Evolutionary conservation across 805 yeast species (phyloP).

Genomic region (Candida montana): DNA sequence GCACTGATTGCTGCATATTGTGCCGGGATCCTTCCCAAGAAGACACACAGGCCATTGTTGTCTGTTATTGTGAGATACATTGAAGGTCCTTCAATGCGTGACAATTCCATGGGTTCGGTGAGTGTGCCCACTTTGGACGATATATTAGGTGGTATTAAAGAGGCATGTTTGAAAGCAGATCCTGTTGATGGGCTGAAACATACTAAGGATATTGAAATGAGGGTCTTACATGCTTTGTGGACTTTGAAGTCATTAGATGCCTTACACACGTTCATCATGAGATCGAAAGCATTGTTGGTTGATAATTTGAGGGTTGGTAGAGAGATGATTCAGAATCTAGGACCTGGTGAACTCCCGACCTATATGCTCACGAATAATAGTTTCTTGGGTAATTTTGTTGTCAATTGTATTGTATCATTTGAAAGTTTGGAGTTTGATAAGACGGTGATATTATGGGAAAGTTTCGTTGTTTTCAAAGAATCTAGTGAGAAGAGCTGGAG

Average conservation of each 20-base stretch:
- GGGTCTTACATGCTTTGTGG: constrained; percentile 40
- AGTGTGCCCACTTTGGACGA: constrained; percentile 31
- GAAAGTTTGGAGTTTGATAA: constrained; percentile 45
- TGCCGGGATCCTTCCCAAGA: constrained; percentile 33
- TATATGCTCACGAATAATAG: constrained; percentile 32
- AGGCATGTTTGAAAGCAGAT: constrained; percentile 19
- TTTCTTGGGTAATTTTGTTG: constrained; percentile 43
- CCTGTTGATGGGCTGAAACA: constrained; percentile 17
- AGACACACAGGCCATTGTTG: constrained; percentile 34
- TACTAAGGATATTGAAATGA: constrained; percentile 26
- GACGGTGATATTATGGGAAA: constrained; percentile 35
- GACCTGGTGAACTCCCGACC: constrained; percentile 12
- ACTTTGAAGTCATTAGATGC: constrained; percentile 42
- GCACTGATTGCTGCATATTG: constrained; percentile 44
- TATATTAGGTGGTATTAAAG: constrained; percentile 23
- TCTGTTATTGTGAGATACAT: constrained; percentile 40
- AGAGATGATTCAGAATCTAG: constrained; percentile 15
- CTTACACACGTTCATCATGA: constrained; percentile 35
- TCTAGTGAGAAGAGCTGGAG: constrained; percentile 23
- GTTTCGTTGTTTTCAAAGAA: constrained; percentile 33
- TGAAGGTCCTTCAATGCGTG: constrained; percentile 27
- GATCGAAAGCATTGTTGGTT: constrained; percentile 28
- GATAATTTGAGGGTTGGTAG: constrained; percentile 32
- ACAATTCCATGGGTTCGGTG: constrained; percentile 16
- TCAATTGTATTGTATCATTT: constrained; percentile 34